These are phyloP conservation scores for Exutisphaerella laricina DNA, from an alignment of 2,329 filamentous ascomycete species.

Conservation along the genomic window DNA sequence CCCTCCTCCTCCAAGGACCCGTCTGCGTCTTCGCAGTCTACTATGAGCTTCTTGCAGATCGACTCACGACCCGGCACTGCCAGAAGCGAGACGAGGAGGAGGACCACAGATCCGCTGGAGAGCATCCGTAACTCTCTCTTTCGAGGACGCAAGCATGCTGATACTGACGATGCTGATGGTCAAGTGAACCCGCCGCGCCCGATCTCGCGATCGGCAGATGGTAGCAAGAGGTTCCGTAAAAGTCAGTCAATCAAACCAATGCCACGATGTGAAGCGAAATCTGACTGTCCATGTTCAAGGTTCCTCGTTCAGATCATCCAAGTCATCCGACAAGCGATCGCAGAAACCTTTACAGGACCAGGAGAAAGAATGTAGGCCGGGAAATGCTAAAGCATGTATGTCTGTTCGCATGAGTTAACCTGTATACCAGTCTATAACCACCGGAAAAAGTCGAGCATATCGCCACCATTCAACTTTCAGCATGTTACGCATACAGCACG, in stretches of 20 bases:
- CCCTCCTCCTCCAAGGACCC: constrained; percentile 15
- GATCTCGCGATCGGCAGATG: constrained; percentile 5
- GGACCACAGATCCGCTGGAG: constrained; percentile 22
- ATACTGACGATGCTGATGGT: constrained; percentile 3
- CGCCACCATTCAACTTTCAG: constrained; percentile 59
- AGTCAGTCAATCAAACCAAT: not conserved
- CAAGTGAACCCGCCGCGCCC: constrained; percentile 15
- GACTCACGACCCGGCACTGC: constrained; percentile 16
- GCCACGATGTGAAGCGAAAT: too few relatives aligned
- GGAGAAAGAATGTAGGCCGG: constrained; percentile 19
- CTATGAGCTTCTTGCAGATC: constrained; percentile 7
- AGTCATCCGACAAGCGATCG: not conserved
- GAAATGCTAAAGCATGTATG: not conserved
- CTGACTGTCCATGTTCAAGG: not conserved
- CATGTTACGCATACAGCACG: constrained; percentile 57
- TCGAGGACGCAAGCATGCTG: constrained; percentile 12
- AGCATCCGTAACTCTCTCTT: constrained; percentile 26
- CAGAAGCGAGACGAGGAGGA: constrained; percentile 15
- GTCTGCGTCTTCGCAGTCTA: constrained; percentile 12
- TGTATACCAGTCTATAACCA: constrained; percentile 30
- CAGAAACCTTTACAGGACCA: constrained; percentile 1
- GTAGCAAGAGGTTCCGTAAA: constrained; percentile 1
- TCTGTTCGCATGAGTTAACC: too few relatives aligned
- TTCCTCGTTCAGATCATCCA: not conserved
- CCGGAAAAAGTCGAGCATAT: constrained; percentile 48